Evolutionary conservation across 345 rosid species (phyloP).

Genomic region (Dimocarpus longan): DNA sequence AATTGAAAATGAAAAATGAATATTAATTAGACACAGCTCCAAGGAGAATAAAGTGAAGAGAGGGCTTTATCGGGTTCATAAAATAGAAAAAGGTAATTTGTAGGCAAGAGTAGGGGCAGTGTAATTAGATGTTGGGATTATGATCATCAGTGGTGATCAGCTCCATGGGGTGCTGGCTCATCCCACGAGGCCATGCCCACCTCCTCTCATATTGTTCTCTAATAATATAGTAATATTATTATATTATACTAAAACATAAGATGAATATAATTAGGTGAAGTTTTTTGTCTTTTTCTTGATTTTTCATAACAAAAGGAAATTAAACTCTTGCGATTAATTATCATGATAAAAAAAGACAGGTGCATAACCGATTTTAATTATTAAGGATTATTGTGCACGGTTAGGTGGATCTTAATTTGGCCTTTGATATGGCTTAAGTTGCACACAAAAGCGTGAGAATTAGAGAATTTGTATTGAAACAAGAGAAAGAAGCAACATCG

Average conservation of each 20-base stretch:
- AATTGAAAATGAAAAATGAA: too few species aligned
- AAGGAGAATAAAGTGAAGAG: background rate
- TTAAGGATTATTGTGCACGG: too few species aligned
- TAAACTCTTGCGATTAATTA: too few species aligned
- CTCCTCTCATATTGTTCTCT: background rate
- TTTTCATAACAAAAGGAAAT: too few species aligned
- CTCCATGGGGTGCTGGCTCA: background rate
- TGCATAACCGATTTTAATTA: too few species aligned
- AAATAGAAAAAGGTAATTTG: background rate
- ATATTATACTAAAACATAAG: background rate
- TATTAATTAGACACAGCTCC: background rate
- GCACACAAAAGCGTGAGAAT: conserved; percentile 31
- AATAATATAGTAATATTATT: background rate
- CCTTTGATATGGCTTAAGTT: conserved; percentile 9
- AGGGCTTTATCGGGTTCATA: background rate
- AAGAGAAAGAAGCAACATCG: conserved; percentile 37
- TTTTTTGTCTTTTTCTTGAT: too few species aligned
- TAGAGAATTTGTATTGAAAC: conserved; percentile 21
- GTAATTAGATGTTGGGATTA: too few species aligned
- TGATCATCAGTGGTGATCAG: too few species aligned
- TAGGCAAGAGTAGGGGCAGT: background rate
- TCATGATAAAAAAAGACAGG: too few species aligned
- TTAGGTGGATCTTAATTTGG: too few species aligned
- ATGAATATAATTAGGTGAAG: background rate
- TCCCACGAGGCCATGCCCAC: conserved; percentile 17